These are phyloP conservation scores for Karstenula rhodostoma DNA, from an alignment of 2,329 filamentous ascomycete species.

Conservation along the genomic window DNA sequence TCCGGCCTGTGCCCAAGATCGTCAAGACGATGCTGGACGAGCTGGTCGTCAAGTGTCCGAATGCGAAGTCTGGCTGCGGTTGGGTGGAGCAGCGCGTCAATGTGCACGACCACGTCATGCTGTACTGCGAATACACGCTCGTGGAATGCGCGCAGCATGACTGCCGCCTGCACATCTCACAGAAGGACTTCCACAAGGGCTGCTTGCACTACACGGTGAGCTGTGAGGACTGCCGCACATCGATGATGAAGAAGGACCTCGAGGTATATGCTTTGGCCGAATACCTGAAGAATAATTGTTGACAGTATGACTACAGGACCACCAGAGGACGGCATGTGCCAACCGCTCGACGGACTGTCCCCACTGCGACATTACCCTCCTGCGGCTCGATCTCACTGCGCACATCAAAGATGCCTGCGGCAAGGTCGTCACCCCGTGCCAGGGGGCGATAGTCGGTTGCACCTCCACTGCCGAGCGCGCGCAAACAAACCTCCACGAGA, in stretches of 20 bases:
- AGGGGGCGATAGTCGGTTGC: slow-evolving; percentile 56
- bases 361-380: slow-evolving; percentile 52
- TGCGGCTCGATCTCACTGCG: slow-evolving; percentile 51
- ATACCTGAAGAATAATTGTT: neutral
- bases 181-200: slow-evolving; percentile 62
- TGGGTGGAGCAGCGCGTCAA: slow-evolving; percentile 63
- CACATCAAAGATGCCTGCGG: slow-evolving; percentile 55
- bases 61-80: slow-evolving; percentile 61
- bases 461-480: slow-evolving; percentile 49
- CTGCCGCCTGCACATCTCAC: slow-evolving; percentile 62
- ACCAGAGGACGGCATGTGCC: slow-evolving; percentile 59
- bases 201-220: slow-evolving; percentile 63
- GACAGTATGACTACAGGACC: slow-evolving; percentile 38
- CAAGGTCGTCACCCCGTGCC: slow-evolving; percentile 53
- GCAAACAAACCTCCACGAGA: slow-evolving; percentile 51
- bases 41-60: slow-evolving; percentile 67
- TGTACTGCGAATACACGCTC: slow-evolving; percentile 65
- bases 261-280: slow-evolving; percentile 48
- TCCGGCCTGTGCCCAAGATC: slow-evolving; percentile 59
- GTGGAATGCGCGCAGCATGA: slow-evolving; percentile 60
- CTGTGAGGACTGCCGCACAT: slow-evolving; percentile 62
- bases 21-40: slow-evolving; percentile 69
- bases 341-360: slow-evolving; percentile 56
- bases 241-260: slow-evolving; percentile 63
- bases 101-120: slow-evolving; percentile 66